Base-by-base conservation (phyloP, 2,329 filamentous ascomycete genomes). In the Fusarium begoniae region DNA sequence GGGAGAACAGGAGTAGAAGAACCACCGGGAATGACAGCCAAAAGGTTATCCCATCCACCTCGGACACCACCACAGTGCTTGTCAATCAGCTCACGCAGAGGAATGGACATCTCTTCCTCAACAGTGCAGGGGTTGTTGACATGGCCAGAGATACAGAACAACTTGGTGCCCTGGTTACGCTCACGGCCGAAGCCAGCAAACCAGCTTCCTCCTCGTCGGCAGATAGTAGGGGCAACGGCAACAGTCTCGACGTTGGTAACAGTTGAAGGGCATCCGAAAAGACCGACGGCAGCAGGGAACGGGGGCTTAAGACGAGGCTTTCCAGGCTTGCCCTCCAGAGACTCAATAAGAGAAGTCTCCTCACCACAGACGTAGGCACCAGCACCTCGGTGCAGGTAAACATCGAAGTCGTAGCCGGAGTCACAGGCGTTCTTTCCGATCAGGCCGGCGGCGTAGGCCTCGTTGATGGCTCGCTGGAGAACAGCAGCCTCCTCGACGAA, bases 71-170 rank as follows among this genome's bases (percentile, higher is more conserved):
- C 96, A 82, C 96, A 98, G 90, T 99, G 96, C 87, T 94, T 96
- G 74, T 99, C 96, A 79, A 99, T 98, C 73, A 99, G 91, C 85
- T 99, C 96, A 50, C 94, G 92, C 69, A 99, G 90, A 48, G 96
- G 93, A 77, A 99, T 99, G 59, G 94, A 97, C 96, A 99, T 99
- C 86, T 99, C 96, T 86, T 99, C 96, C 85, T 99, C 96, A 70
- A 99, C 96, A 2, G 96, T 98, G 84, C 91, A 94, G 62, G 96
- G 96, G 87, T 98, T 97, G 90, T 99, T 99, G 87, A 99, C 96
- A 84, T 98, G 94, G 35, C 96, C 96, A 62, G 96, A 98, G 82
- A 99, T 98, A 84, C 95, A 98, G 88, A 93, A 99, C 47, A 99
- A 93, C 89, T 99, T 99, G 75, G 96, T 99, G 80, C 96, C 96